phyloP scores from a whole-genome alignment of 2,329 filamentous ascomycete genomes.

The Calcarisporium arbuscula region DNA sequence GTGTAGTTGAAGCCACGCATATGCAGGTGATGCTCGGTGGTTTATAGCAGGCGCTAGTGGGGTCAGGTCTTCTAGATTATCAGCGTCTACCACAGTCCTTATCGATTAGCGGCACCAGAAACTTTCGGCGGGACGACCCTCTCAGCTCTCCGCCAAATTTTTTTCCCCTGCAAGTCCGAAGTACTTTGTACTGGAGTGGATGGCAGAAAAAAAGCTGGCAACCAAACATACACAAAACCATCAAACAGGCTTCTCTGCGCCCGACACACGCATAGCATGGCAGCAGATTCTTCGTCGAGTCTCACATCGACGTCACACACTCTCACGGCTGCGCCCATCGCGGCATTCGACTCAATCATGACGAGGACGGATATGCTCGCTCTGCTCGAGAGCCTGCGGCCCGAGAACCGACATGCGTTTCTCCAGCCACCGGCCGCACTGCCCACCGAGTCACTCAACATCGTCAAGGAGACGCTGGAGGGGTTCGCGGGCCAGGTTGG shows the following conservation, averaged over 20 bases:
- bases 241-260: too few species aligned
- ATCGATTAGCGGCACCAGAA: too few species aligned
- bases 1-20: too few species aligned
- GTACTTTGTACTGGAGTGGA: too few species aligned
- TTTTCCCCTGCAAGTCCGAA: conserved; percentile 3
- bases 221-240: too few species aligned
- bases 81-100: too few species aligned
- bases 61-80: too few species aligned
- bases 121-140: not conserved
- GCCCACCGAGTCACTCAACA: conserved; percentile 61
- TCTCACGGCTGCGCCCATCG: conserved; percentile 44
- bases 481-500: conserved; percentile 68
- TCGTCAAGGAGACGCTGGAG: conserved; percentile 77
- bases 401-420: conserved; percentile 63
- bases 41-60: too few species aligned
- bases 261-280: too few species aligned
- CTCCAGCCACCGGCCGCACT: conserved; percentile 65
- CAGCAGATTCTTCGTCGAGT: conserved; percentile 45
- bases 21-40: too few species aligned
- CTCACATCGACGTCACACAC: conserved; percentile 60
- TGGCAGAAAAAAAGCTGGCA: conserved; percentile 7
- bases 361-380: conserved; percentile 31
- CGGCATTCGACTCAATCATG: conserved; percentile 32
- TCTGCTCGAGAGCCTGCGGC: conserved; percentile 50
- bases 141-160: conserved; percentile 12